Conservation (phyloP, 306 rosid species). For the Spatholobus suberectus region DNA sequence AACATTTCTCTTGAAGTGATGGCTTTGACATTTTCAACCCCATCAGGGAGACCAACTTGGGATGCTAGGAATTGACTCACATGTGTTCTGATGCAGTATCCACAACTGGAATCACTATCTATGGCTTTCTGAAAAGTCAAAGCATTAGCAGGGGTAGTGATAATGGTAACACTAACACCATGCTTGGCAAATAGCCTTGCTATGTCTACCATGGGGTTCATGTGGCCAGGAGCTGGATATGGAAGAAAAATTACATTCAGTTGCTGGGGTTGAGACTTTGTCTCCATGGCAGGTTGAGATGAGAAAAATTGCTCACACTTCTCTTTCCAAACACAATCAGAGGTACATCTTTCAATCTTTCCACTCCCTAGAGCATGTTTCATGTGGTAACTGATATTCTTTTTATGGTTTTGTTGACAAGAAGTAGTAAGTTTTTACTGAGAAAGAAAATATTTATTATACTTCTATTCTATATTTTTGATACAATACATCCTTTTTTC, state of each 20-base stretch:
- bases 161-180: slow-evolving; percentile 42
- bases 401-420: background rate
- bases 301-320: slow-evolving; percentile 49
- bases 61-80: slow-evolving; percentile 40
- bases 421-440: background rate
- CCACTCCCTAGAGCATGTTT: slow-evolving; percentile 49
- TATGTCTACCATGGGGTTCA: slow-evolving; percentile 43
- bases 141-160: slow-evolving; percentile 45
- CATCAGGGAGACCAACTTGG: slow-evolving; percentile 43
- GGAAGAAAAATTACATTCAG: slow-evolving; percentile 38
- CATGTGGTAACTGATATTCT: slow-evolving; percentile 39
- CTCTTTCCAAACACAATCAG: slow-evolving; percentile 57
- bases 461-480: no score
- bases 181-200: slow-evolving; percentile 47
- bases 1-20: slow-evolving; percentile 15
- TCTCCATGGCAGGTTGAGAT: background rate
- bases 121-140: slow-evolving; percentile 40
- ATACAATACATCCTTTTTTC: background rate
- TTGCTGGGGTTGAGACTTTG: background rate
- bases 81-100: slow-evolving; percentile 29
- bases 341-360: slow-evolving; percentile 41
- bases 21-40: slow-evolving; percentile 36
- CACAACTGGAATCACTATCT: slow-evolving; percentile 31
- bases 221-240: slow-evolving; percentile 41
- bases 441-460: background rate